Evolutionary conservation across 140 eudicot species (phyloP).

Genomic region (Bidens hawaiensis): DNA sequence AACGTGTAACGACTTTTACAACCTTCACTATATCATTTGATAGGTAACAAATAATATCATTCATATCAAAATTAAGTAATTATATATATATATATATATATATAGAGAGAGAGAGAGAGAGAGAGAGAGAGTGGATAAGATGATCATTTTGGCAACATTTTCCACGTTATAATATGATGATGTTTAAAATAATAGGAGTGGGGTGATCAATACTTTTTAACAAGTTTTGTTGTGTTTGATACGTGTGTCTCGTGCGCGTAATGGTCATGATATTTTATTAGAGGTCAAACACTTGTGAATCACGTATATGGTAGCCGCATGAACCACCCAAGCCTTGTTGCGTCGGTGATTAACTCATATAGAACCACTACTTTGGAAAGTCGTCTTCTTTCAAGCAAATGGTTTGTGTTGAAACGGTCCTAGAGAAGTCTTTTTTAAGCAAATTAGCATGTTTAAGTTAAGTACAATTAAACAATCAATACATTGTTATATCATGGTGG

Average conservation of each 20-base stretch:
- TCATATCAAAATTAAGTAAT: too few relatives aligned
- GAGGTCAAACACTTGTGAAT: constrained; percentile 9
- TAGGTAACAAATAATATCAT: too few relatives aligned
- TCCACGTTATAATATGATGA: constrained; percentile 20
- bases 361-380: background rate
- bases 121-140: too few relatives aligned
- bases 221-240: constrained; percentile 14
- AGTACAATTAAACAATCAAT: background rate
- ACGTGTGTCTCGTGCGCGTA: constrained; percentile 35
- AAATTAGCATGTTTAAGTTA: too few relatives aligned
- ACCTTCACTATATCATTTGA: too few relatives aligned
- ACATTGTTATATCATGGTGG: too few relatives aligned
- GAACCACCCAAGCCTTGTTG: background rate
- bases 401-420: background rate
- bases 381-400: background rate
- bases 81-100: too few relatives aligned
- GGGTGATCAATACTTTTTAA: constrained; percentile 9
- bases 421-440: background rate
- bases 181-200: constrained; percentile 1
- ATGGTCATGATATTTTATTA: background rate
- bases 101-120: too few relatives aligned
- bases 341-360: constrained; percentile 6
- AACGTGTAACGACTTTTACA: too few relatives aligned
- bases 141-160: constrained; percentile 21
- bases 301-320: constrained; percentile 4